Evolutionary conservation across 257 asterid genomes (phyloP), one percentile per base, ranked within the genome.

Genomic region (Ophiorrhiza pumila): DNA sequence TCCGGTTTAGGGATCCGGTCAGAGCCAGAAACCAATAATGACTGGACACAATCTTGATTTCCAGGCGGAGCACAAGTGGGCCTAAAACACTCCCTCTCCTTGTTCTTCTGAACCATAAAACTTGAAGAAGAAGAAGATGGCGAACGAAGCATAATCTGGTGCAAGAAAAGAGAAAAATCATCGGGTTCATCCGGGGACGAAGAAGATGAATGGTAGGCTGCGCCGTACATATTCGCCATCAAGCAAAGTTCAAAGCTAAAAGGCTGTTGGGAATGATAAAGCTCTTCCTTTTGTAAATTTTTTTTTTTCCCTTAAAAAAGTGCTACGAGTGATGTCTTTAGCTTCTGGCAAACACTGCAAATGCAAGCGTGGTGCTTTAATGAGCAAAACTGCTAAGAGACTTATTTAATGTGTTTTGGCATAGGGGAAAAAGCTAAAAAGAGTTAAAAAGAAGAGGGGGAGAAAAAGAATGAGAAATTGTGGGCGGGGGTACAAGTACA

Each of bases 141-240:
- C 1, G 94, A 86, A 7, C 83, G 89, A 58, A 74, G 83, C 62
- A 91, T 87, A 63, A 88, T 84, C 53, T 90, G 91, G 69, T 86
- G 90, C 65, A 90, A 83, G 41, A 91, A 89, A 41, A 85, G 74
- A 29, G 96, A 91, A 39, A 91, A 84, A 42, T 91, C 95, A 61
- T 89, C 95, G 31, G 84, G 88, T 7, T 87, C 92, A 15, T 74
- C 76, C n/a, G 82, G 74, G 4, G 79, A 7, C 10, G 83, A 57
- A 73, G 84, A 73, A 23, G 85, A 71, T 18, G 71, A 39, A 27
- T 11, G 65, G 52, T 42, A 41, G 4, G 32, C 22, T 9, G 67
- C 12, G 47, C 29, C 72, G 56, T 79, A 76, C 80, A 74, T 68
- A 61, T 82, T 80, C 23, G 87, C 94, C 94, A 87, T 87, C 77